Evolutionary conservation across 805 yeast genomes (phyloP).

Genomic region (Metschnikowia shivogae): DNA sequence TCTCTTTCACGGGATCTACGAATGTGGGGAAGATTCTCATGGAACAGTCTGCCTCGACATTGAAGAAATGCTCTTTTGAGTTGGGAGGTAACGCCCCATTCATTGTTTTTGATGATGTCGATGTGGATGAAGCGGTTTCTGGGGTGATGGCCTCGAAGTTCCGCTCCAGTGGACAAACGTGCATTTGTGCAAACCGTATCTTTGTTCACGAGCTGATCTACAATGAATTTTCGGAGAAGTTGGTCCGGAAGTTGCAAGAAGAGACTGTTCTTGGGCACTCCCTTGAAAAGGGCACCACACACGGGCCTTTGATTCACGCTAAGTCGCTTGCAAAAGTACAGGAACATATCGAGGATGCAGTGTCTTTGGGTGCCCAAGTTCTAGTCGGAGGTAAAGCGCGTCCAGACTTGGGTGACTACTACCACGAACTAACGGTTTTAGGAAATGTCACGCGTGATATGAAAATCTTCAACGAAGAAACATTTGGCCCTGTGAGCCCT

Average conservation of each 20-base stretch:
- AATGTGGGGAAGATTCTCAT: slow-evolving; percentile 19
- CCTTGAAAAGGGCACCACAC: slow-evolving; percentile 52
- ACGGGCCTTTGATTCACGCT: slow-evolving; percentile 71
- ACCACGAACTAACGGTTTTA: slow-evolving; percentile 65
- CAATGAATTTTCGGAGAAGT: slow-evolving; percentile 12
- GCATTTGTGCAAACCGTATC: slow-evolving; percentile 20
- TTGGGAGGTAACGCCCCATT: slow-evolving; percentile 22
- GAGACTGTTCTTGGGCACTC: slow-evolving; percentile 61
- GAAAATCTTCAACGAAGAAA: slow-evolving; percentile 62
- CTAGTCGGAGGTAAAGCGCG: slow-evolving; percentile 57
- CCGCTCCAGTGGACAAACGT: slow-evolving; percentile 20
- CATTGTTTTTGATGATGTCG: slow-evolving; percentile 19
- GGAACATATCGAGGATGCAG: slow-evolving; percentile 63
- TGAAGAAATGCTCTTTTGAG: slow-evolving; percentile 20
- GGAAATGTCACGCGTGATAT: slow-evolving; percentile 56
- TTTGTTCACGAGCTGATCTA: slow-evolving; percentile 18
- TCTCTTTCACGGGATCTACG: slow-evolving; percentile 21
- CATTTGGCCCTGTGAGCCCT: slow-evolving; percentile 80
- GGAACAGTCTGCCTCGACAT: slow-evolving; percentile 16
- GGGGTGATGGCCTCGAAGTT: slow-evolving; percentile 19
- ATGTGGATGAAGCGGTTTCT: slow-evolving; percentile 18
- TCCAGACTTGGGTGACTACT: slow-evolving; percentile 55
- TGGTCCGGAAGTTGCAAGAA: slow-evolving; percentile 10
- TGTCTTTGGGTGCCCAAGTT: slow-evolving; percentile 58
- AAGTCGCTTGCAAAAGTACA: slow-evolving; percentile 59